Evolutionary conservation across 495 filamentous ascomycete species (phyloP).

Genomic region (Paragyromitra xinjiangensis): DNA sequence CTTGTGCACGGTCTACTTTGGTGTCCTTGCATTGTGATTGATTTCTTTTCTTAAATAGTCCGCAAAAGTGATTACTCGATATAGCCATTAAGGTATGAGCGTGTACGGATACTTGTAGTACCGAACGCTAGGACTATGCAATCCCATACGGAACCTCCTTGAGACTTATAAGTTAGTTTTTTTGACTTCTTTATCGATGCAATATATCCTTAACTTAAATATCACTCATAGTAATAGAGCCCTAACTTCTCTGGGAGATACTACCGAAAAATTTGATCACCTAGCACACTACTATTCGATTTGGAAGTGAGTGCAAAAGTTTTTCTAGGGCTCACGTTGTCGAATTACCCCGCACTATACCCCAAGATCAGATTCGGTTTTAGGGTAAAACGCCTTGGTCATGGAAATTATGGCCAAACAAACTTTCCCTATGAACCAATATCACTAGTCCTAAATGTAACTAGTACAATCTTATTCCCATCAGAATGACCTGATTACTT

Average conservation of each 20-base stretch:
- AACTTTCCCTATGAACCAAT: neutral
- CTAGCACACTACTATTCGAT: neutral
- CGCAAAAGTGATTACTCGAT: neutral
- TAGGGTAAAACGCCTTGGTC: slow-evolving; percentile 15
- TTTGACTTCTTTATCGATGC: neutral
- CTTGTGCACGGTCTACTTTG: neutral
- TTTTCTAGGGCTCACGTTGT: neutral
- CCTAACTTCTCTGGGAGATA: neutral
- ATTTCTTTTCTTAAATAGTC: neutral
- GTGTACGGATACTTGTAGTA: neutral
- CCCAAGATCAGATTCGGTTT: neutral
- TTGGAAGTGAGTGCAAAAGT: neutral
- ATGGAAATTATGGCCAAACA: neutral
- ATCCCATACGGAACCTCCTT: neutral
- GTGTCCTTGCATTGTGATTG: neutral
- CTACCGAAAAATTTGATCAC: neutral
- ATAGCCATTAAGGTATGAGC: neutral
- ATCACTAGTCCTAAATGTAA: neutral
- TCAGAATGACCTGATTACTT: neutral
- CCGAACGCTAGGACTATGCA: neutral
- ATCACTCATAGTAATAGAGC: neutral
- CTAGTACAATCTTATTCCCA: neutral
- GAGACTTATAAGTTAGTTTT: neutral
- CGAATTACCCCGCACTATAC: slow-evolving; percentile 3
- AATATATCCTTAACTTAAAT: neutral